Conservation (phyloP, 2,329 filamentous ascomycete genomes). For the Rhexocercosporidium sp. region DNA sequence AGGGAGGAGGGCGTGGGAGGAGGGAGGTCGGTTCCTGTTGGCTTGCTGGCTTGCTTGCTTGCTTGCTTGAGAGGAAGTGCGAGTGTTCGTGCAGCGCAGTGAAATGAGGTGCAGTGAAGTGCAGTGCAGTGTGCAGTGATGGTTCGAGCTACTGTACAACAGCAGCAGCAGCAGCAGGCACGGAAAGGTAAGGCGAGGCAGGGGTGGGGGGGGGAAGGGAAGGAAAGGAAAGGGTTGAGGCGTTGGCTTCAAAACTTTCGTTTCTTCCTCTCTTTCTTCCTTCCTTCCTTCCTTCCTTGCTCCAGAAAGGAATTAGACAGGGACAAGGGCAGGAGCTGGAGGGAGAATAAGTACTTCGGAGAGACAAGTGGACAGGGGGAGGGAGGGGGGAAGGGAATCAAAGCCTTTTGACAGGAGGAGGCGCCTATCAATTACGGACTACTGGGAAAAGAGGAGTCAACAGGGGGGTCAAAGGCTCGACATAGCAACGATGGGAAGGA, state of each 20-base stretch:
- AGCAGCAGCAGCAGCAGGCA: background rate
- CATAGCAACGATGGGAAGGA: background rate
- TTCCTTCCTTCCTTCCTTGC: too few species aligned
- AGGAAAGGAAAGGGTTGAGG: background rate
- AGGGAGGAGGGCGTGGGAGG: too few species aligned
- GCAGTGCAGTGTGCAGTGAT: background rate
- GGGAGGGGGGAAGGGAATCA: background rate
- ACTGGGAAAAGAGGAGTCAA: slow-evolving; percentile 1
- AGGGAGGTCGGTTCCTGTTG: slow-evolving; percentile 6
- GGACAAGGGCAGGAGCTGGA: background rate
- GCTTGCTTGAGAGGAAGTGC: background rate
- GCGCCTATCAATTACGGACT: background rate
- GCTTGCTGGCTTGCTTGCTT: too few species aligned
- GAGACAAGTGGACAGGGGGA: background rate
- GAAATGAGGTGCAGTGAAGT: background rate
- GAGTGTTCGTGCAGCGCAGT: background rate
- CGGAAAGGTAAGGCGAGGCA: background rate
- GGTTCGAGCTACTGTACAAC: too few species aligned
- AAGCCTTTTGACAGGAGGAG: slow-evolving; percentile 2
- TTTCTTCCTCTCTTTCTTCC: too few species aligned
- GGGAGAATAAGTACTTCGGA: background rate
- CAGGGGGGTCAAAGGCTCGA: background rate
- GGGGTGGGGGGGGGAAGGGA: background rate
- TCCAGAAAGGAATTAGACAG: too few species aligned
- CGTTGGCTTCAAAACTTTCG: background rate